phyloP scores from a whole-genome alignment of 164 flowering plant genomes.

The Aristolochia fimbriata region DNA sequence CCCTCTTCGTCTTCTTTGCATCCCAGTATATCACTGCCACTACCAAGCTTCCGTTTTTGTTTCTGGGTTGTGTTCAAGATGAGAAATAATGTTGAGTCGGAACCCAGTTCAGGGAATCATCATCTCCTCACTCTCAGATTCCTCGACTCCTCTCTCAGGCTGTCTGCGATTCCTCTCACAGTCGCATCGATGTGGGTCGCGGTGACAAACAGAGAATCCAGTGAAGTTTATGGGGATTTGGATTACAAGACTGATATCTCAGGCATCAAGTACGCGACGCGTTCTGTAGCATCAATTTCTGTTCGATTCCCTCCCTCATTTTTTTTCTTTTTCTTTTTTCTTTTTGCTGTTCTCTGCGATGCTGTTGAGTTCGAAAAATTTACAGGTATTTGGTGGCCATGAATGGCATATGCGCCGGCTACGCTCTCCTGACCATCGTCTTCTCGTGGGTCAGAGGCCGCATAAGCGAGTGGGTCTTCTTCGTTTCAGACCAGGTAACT shows the following conservation, averaged over 20 bases:
- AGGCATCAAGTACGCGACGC: neutral
- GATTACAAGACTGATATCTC: conserved; percentile 22
- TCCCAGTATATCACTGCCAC: neutral
- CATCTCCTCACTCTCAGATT: conserved; percentile 27
- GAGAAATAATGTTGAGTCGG: conserved; percentile 21
- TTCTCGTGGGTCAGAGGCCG: conserved; percentile 47
- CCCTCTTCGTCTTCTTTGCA: neutral
- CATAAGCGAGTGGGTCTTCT: conserved; percentile 72
- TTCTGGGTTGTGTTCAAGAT: conserved; percentile 7
- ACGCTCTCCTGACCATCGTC: conserved; percentile 47
- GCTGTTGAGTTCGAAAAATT: neutral
- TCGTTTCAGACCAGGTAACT: conserved; percentile 80
- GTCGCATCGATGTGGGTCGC: conserved; percentile 64
- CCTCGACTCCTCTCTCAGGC: conserved; percentile 49
- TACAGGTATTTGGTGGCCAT: conserved; percentile 67
- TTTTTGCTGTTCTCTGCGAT: too few species aligned
- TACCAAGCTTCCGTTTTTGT: neutral
- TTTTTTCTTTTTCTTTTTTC: neutral
- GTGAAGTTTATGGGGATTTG: conserved; percentile 50
- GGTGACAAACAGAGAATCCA: conserved; percentile 48
- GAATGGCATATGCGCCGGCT: conserved; percentile 54
- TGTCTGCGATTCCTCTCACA: conserved; percentile 54
- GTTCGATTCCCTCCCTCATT: neutral
- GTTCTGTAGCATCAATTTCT: neutral
- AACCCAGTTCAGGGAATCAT: conserved; percentile 9